These are phyloP conservation scores for Penicillium crystallinum DNA, from an alignment of 495 filamentous ascomycete genomes.

Conservation along the genomic window DNA sequence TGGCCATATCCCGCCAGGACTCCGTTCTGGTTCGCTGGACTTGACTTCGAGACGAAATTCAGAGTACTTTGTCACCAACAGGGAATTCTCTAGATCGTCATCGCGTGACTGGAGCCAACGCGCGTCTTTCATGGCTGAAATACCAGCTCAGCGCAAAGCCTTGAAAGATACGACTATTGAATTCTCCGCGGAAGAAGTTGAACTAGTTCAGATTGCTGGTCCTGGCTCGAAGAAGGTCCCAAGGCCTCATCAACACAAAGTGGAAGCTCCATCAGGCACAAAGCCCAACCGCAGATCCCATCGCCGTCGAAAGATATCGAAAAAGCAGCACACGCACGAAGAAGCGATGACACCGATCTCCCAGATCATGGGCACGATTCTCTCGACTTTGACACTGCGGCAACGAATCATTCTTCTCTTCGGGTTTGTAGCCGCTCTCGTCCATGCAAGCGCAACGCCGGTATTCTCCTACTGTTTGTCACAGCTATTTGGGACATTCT, in stretches of 20 bases:
- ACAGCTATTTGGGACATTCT: conserved; percentile 67
- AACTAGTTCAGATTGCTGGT: conserved; percentile 9
- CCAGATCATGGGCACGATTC: conserved; percentile 61
- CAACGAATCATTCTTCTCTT: conserved; percentile 53
- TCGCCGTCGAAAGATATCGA: not conserved
- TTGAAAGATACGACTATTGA: not conserved
- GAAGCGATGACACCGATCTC: conserved; percentile 28
- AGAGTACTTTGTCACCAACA: not conserved
- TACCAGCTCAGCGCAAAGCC: not conserved
- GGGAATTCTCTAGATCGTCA: not conserved
- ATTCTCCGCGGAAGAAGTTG: not conserved
- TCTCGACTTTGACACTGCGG: conserved; percentile 41
- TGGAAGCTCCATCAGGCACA: not conserved
- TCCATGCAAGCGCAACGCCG: conserved; percentile 67
- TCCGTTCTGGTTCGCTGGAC: conserved; percentile 11
- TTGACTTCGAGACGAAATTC: not conserved
- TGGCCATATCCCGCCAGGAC: conserved; percentile 11
- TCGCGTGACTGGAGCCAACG: not conserved
- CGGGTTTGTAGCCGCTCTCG: conserved; percentile 55
- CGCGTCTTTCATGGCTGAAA: not conserved
- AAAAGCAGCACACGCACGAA: not conserved
- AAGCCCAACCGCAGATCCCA: not conserved
- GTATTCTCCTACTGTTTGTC: conserved; percentile 75
- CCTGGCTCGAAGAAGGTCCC: not conserved
- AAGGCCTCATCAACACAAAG: not conserved